Evolutionary conservation across 108 stramenopile species (phyloP), one percentile per base, ranked within the genome.

Genomic region (Pseudonitzschia pungens): DNA sequence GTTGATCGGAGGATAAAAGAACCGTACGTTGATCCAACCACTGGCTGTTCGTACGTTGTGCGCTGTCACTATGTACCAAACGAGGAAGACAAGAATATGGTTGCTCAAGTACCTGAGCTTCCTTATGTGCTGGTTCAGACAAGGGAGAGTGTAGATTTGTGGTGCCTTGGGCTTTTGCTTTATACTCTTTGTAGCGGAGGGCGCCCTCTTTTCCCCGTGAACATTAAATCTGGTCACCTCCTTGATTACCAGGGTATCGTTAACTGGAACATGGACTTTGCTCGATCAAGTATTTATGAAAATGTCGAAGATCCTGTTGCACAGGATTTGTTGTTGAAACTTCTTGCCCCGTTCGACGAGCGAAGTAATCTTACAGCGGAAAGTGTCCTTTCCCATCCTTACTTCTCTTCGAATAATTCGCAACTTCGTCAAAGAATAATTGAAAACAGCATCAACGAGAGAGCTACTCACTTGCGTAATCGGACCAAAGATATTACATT

Each of bases 161-260:
- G 91, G 91, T 70, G 78, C 20, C 87, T 86, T 69, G 91, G 91
- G 16, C 65, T 85, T 18, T 55, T 92, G n/a, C 60, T 92, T 14
- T 92, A 77, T 68, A 54, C 73, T 50, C 70, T 92, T 0, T 86
- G 85, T 56, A 82, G 79, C 60, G 85, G 77, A 10, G 91, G 88
- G 0, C 81, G 86, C 65, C 82, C 79, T 12, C 84, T 92, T 16
- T 86, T 92, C 76, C 73, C 78, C 4, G 63, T 58, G 8, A 81
- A 82, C 53, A 6, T 70, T 6, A 72, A 56, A 42, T 74, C 76
- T 6, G 79, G 81, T 4, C 76, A 81, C 24, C 69, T 84, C 7
- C 58, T 81, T 33, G 72, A 81, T 26, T 69, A 76, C 32, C 70
- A 77, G 14, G 26, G 27, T 20, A 66, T 84, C 36, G 68, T 58